Base-by-base conservation (phyloP, 352 stramenopile genomes). In the Stramenopiles sp. region DNA sequence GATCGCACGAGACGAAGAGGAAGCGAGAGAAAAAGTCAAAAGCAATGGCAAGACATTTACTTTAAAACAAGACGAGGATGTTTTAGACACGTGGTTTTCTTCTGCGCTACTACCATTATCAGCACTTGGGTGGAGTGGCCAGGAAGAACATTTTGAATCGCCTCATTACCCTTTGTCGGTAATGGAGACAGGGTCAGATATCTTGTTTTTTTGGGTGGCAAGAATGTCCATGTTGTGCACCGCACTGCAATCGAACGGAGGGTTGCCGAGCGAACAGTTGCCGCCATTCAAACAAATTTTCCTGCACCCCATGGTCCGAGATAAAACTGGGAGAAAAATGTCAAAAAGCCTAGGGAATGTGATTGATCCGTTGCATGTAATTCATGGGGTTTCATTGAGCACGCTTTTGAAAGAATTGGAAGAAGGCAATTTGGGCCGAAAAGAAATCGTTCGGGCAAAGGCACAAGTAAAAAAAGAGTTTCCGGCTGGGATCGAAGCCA, bases 141-240 rank as follows among this genome's bases (percentile, higher is more conserved):
- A 86, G 37, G 84, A 87, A 32, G 87, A 94, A 76, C 76, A 94
- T 6, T 12, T 25, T 12, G 12, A 53, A 53, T 96, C 48, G 81
- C 84, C 34, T 85, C 90, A 78, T 98, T 99, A 97, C 82, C 95
- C 95, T 30, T 92, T 90, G 34, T 91, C 95, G 53, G 82, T 96
- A 76, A 82, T 99, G 33, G 96, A 99, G 81, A 99, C 96, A n/a
- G 96, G 96, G 6, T 92, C 94, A 34, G 96, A 99, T 81, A 99
- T 99, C 83, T 82, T 99, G 3, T 99, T 99, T 83, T 99, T 99
- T 80, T 99, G 96, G 96, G 96, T 99, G 49, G 95, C 94, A 6
- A 88, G 96, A 49, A 99, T 99, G 96, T 94, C 97, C 1, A 99
- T 99, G 94, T 91, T 99, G 74, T 96, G 93, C 74, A 86, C 98